A percentile compares a stretch with the other conserved stretches of the same genome.
phyloP scores from a whole-genome alignment of 768 basidiomycete species.

The Russula abietina region DNA sequence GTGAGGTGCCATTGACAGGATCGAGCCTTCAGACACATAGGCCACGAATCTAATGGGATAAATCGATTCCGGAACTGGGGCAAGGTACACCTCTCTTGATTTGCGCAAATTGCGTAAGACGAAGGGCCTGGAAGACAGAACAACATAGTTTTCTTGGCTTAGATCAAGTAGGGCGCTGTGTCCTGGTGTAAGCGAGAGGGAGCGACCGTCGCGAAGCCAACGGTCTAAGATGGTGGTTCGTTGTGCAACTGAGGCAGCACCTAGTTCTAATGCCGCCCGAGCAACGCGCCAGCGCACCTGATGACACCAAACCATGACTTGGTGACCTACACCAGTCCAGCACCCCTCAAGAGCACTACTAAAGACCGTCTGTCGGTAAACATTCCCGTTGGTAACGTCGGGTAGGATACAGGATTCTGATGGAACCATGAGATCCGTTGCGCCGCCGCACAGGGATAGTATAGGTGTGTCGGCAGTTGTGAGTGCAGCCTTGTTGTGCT shows the following conservation, averaged over 20 bases:
- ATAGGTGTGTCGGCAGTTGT: conserved; percentile 52
- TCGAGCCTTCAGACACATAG: conserved; percentile 55
- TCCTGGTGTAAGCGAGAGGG: conserved; percentile 32
- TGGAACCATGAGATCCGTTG: conserved; percentile 85
- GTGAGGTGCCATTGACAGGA: conserved; percentile 47
- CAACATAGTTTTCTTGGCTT: conserved; percentile 29
- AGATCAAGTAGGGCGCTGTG: conserved; percentile 6
- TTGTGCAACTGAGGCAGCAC: conserved; percentile 31
- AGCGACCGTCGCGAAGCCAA: conserved; percentile 65
- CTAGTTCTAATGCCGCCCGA: conserved; percentile 66
- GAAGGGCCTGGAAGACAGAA: conserved; percentile 34
- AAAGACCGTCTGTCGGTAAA: conserved; percentile 63
- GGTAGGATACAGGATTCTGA: conserved; percentile 81
- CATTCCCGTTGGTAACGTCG: conserved; percentile 17
- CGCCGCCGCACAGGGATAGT: conserved; percentile 85
- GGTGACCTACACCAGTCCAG: conserved; percentile 94
- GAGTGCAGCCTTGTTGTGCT: conserved; percentile 38
- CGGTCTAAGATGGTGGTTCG: conserved; percentile 44
- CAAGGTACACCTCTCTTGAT: conserved; percentile 42
- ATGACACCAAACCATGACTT: conserved; percentile 98
- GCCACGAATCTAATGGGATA: conserved; percentile 40
- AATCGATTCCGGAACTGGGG: conserved; percentile 38
- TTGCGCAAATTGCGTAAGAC: conserved; percentile 43
- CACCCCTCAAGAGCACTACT: conserved; percentile 84
- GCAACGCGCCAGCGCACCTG: conserved; percentile 91